phyloP scores from a whole-genome alignment of 169 alveolate species.

The Amoebophrya sp. region DNA sequence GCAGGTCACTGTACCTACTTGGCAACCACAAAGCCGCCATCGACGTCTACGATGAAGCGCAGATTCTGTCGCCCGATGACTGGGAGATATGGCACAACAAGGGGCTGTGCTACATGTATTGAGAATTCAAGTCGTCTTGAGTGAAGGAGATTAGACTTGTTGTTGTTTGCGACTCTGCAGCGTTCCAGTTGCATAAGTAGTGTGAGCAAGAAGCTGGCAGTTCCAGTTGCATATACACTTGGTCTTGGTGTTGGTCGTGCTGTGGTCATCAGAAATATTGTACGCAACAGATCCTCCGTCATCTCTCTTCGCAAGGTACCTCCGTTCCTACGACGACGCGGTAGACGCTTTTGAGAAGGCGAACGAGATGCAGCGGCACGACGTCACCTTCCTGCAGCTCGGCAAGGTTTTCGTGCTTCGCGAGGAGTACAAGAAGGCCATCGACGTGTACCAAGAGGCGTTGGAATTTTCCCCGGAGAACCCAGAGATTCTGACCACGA shows the following conservation, averaged over 20 bases:
- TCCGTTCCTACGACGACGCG: neutral
- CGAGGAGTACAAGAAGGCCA: slow-evolving; percentile 64
- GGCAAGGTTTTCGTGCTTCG: slow-evolving; percentile 58
- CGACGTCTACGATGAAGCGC: slow-evolving; percentile 48
- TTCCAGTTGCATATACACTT: too few species aligned
- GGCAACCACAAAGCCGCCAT: slow-evolving; percentile 47
- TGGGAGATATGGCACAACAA: slow-evolving; percentile 45
- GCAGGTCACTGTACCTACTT: slow-evolving; percentile 43
- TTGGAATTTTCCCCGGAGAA: slow-evolving; percentile 66
- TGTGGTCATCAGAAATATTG: too few species aligned
- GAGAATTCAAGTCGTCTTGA: too few species aligned
- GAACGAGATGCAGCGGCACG: slow-evolving; percentile 62
- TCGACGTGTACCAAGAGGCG: slow-evolving; percentile 71
- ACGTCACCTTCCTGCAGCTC: slow-evolving; percentile 61
- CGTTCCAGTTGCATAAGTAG: too few species aligned
- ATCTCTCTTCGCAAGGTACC: too few species aligned
- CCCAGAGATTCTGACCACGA: slow-evolving; percentile 65
- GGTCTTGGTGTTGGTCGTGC: too few species aligned
- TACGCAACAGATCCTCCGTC: too few species aligned
- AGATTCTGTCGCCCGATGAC: slow-evolving; percentile 44
- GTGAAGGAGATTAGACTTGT: slow-evolving; percentile 27
- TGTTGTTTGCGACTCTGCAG: too few species aligned
- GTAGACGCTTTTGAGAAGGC: slow-evolving; percentile 49
- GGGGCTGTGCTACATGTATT: slow-evolving; percentile 47
- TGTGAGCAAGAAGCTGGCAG: too few species aligned